Evolutionary conservation across 2,329 filamentous ascomycete species (phyloP).

Genomic region (Aspergillus proliferans): DNA sequence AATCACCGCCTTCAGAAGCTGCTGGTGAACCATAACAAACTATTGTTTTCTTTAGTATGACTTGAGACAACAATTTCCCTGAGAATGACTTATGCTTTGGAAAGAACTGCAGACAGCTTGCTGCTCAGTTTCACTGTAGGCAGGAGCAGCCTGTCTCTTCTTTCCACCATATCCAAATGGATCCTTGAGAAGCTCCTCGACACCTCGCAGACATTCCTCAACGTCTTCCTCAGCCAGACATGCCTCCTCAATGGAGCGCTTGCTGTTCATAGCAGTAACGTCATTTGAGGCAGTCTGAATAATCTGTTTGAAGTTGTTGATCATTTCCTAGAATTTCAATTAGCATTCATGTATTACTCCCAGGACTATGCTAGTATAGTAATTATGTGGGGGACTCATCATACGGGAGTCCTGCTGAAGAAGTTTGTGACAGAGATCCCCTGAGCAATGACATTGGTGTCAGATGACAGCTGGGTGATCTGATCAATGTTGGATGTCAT

Average conservation of each 20-base stretch:
- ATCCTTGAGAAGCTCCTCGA: neutral
- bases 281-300: neutral
- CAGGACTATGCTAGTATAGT: neutral
- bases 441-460: neutral
- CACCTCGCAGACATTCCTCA: neutral
- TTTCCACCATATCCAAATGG: neutral
- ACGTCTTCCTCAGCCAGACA: neutral
- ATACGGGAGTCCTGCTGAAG: neutral
- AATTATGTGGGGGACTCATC: neutral
- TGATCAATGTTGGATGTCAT: neutral
- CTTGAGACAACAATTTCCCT: neutral
- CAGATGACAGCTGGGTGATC: neutral
- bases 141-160: neutral
- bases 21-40: slow-evolving; percentile 4
- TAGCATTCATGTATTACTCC: neutral
- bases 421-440: neutral
- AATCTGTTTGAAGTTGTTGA: neutral
- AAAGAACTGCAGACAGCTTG: neutral
- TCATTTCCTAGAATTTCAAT: neutral
- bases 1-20: slow-evolving; percentile 2
- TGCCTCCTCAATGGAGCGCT: neutral
- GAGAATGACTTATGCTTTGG: neutral
- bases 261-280: neutral
- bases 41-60: neutral
- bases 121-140: neutral